Base-by-base conservation (phyloP, 2,329 filamentous ascomycete genomes). In the Malbranchea cinnamomea region DNA sequence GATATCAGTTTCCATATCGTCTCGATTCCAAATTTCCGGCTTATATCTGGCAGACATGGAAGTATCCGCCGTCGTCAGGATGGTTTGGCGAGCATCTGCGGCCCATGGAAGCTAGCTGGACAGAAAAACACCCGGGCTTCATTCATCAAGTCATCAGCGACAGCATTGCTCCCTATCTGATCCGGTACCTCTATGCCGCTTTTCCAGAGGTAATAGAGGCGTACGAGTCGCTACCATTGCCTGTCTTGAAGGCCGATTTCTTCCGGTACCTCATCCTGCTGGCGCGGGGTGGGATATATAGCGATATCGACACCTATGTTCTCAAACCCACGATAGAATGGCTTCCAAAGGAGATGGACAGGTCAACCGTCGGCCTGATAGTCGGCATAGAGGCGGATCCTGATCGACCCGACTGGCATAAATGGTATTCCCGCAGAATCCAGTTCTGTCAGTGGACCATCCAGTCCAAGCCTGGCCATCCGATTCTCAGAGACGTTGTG, bases 361-460 rank as follows among this genome's bases (percentile, higher is more conserved):
- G 74, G 39, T 73, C 77, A 38, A 71, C 74, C 2, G 69, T 95
- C 42, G 89, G 89, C 6, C 65, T 98, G 39, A 76, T 98, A 22
- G 68, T 95, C 46, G 89, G 89, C 35, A 94, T 98, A 41, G 89
- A 98, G 60, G 89, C 89, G 4, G 89, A 98, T 49, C 84, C 89
- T 0, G 84, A 95, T 54, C 73, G 89, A 27, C 70, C 72, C 3
- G 89, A 98, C 53, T 98, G 89, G 89, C 68, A 73, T 20, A 65
- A 93, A 1, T 95, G 87, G 89, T 98, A 95, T 62, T 89, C 83
- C 39, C 78, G 89, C 36, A 73, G 87, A 39, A 85, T 98, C 37
- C 89, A 95, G 52, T 95, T 98, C 57, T 98, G 89, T 59, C 89
- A 98, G 54, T 98, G 89, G 89, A 98, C 89, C 1, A 94, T 98